A percentile compares a stretch with the other conserved stretches of the same genome.
Evolutionary conservation across 352 stramenopile genomes (phyloP).

Genomic region (Globisporangium canariense): DNA sequence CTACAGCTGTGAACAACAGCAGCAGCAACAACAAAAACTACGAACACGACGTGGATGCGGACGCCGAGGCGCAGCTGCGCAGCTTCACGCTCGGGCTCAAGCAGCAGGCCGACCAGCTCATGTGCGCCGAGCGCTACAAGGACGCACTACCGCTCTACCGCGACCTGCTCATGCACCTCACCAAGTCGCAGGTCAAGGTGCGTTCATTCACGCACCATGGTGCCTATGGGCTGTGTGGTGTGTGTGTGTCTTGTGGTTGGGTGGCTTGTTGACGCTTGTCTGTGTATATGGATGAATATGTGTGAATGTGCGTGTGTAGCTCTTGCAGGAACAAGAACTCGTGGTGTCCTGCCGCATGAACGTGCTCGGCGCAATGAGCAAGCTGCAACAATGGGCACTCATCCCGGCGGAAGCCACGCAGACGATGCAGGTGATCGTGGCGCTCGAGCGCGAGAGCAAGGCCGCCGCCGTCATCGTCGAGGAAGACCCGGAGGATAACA

Average conservation of each 20-base stretch:
- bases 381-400: conserved; percentile 49
- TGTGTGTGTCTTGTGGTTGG: too few species aligned
- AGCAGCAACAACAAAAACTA: conserved; percentile 15
- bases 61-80: conserved; percentile 43
- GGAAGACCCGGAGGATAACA: conserved; percentile 8
- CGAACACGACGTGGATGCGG: conserved; percentile 32
- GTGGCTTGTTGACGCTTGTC: too few species aligned
- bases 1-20: not conserved
- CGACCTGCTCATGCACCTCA: conserved; percentile 70
- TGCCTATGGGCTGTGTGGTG: not conserved
- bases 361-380: conserved; percentile 49
- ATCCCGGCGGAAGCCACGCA: conserved; percentile 42
- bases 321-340: conserved; percentile 44
- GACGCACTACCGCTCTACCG: conserved; percentile 60
- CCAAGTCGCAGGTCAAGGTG: conserved; percentile 60
- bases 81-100: conserved; percentile 45
- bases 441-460: conserved; percentile 34
- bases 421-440: conserved; percentile 44
- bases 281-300: not conserved
- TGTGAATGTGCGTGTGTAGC: conserved; percentile 24
- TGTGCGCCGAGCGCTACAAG: conserved; percentile 44
- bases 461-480: not conserved
- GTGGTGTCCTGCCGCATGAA: conserved; percentile 76
- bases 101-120: conserved; percentile 60
- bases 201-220: not conserved